A percentile compares a stretch with the other conserved stretches of the same genome.
These are phyloP conservation scores for Podospora comata DNA, from an alignment of 495 filamentous ascomycete genomes.

Conservation along the genomic window DNA sequence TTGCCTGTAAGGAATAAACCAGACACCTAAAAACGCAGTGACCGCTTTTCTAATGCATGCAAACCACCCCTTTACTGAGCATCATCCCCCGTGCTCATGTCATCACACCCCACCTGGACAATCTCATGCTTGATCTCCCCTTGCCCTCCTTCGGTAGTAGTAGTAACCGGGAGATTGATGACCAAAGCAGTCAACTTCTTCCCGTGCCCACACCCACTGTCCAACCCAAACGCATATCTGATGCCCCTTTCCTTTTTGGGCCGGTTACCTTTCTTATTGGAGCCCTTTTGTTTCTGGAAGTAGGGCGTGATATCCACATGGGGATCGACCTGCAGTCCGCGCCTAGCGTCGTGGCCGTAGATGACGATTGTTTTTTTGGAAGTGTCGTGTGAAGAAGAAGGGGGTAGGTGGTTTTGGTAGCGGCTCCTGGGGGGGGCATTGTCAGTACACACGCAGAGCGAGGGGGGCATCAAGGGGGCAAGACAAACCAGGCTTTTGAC, in stretches of 20 bases:
- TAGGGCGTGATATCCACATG: constrained; percentile 36
- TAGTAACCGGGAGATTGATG: constrained; percentile 47
- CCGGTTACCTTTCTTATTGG: constrained; percentile 6
- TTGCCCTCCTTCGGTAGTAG: background rate
- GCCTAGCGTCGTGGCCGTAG: constrained; percentile 83
- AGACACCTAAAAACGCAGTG: too few species aligned
- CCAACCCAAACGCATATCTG: constrained; percentile 76
- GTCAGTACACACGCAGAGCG: background rate
- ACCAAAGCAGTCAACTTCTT: constrained; percentile 73
- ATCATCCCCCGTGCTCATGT: background rate
- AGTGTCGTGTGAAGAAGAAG: background rate
- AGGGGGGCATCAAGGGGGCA: background rate
- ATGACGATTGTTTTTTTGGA: constrained; percentile 51
- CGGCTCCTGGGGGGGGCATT: constrained; percentile 26
- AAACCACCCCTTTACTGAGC: background rate
- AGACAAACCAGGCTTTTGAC: constrained; percentile 55
- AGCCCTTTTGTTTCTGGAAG: background rate
- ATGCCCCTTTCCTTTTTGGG: constrained; percentile 21
- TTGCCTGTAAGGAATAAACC: background rate
- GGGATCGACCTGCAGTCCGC: constrained; percentile 53
- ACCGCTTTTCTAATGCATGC: background rate
- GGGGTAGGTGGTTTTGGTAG: constrained; percentile 29
- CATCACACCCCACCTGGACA: constrained; percentile 33
- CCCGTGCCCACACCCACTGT: constrained; percentile 75
- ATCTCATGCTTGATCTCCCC: constrained; percentile 26